Percentiles rank a stretch among this genome's conserved stretches.
Conservation (phyloP, 192 early-diverging fungal genomes). For the Rhizophagus clarus region DNA sequence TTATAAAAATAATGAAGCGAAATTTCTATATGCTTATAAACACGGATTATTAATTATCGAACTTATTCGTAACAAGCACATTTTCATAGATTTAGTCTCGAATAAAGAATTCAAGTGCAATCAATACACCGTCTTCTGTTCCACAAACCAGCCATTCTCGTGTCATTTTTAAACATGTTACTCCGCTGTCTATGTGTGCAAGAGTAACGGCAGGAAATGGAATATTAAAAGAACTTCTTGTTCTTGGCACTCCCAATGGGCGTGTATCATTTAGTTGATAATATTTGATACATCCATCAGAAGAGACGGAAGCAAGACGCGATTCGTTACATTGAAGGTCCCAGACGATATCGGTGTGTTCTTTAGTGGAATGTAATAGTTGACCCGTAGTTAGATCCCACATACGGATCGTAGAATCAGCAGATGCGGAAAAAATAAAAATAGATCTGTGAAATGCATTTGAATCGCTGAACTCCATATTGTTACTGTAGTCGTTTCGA, state of each 20-base stretch:
- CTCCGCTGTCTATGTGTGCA: neutral
- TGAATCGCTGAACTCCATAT: neutral
- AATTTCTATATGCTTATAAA: too few relatives aligned
- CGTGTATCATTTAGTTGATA: neutral
- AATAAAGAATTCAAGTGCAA: slow-evolving; percentile 5
- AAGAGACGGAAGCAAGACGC: slow-evolving; percentile 8
- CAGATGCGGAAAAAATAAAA: slow-evolving; percentile 8
- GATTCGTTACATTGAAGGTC: slow-evolving; percentile 12
- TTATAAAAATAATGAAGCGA: too few relatives aligned
- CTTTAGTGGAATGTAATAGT: neutral
- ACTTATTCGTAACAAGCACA: neutral
- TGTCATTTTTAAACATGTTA: slow-evolving; percentile 21
- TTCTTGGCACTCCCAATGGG: neutral
- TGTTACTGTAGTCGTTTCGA: neutral
- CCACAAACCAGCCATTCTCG: slow-evolving; percentile 17
- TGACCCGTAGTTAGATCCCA: slow-evolving; percentile 17
- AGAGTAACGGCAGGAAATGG: neutral
- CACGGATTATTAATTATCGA: neutral
- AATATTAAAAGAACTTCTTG: neutral
- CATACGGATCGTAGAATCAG: slow-evolving; percentile 16
- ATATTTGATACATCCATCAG: slow-evolving; percentile 5
- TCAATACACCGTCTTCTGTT: slow-evolving; percentile 8
- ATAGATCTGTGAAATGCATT: neutral
- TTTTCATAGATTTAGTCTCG: neutral
- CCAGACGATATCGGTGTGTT: slow-evolving; percentile 18